Evolutionary conservation across 2,329 filamentous ascomycete genomes (phyloP), one percentile per base, ranked within the genome.

Genomic region (Alternaria solani): DNA sequence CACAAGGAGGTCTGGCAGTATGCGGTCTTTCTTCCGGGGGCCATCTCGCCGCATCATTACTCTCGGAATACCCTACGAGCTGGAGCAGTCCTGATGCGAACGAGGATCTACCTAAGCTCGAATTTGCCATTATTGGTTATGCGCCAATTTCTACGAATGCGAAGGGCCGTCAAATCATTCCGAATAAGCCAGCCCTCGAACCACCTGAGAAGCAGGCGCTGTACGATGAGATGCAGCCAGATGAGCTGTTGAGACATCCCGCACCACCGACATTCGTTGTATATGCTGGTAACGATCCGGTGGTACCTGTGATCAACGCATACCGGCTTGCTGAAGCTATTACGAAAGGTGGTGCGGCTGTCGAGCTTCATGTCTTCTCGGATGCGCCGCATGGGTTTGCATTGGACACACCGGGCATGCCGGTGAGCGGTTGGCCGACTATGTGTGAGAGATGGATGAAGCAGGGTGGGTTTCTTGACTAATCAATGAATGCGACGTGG

Each of bases 371-470:
- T 51, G 55, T 70, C 7, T 70, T 69, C 48, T 58, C 55, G 14
- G 65, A 69, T 34, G 68, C 68, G 34, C 68, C 66, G 44, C 67
- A 71, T 39, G 62, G 67, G 8, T 71, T 70, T 52, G 68, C 52
- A 2, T 7, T 70, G 11, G 67, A 71, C 44, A 69, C 64, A 1
- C 30, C 26, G 7, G 63, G 55, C 0, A 32, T 66, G 32, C 66
- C 68, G 9, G 66, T 67, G 0, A 59, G 54, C 32, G 61, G 46
- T 14, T 70, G 66, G 66, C 55, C 60, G 11, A 47, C 9, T 11
- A 49, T 69, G 42, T 69, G 66, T 54, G 64, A 67, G 44, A 57
- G 41, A 11, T 69, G 68, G 68, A 25, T 70, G 47, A 25, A 47
- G 36, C 68, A 70, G 20, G 43, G 25, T 41, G 63, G 57, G 0